Base-by-base conservation (phyloP, 371 early-diverging fungal genomes). In the Fennellomyces sp. region DNA sequence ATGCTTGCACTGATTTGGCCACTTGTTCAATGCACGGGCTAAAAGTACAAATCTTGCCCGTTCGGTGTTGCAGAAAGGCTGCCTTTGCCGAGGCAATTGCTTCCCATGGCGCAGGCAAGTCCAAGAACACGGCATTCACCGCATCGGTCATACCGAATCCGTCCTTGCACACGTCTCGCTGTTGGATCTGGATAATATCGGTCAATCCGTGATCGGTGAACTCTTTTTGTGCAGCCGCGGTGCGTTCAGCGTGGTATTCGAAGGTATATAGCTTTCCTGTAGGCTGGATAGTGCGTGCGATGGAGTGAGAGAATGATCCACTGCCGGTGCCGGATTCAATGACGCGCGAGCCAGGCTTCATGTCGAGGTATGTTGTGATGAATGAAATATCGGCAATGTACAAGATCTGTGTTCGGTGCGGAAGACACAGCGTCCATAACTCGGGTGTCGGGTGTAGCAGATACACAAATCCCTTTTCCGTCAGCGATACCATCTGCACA, bases 1-100 rank as follows among this genome's bases (percentile, higher is more conserved):
- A 67, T 29, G 89, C 90, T 13, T 74, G 65, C 3, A 90, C 91
- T 5, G 97, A 91, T 49, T 81, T 73, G 56, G 90, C 87, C 21
- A 98, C 95, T 70, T 98, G 97, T 73, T 98, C 98, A 45, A 97
- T 94, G 60, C 96, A 96, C 2, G 98, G 98, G 58, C 93, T 93
- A 73, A 97, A 98, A 45, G 89, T 87, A 63, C 97, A 97, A 11
- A 98, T 91, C 41, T 90, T 80, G 26, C 94, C 94, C 19, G 90
- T 85, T 13, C 84, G 76, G 56, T 87, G 80, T 64, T 87, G 85
- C 59, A 91, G 86, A 56, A 97, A 89, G 0, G 96, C 90, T 48
- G 73, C 72, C 66, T 93, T 95, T 10, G 97, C 94, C 2, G 88
- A 72, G 1, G 74, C 84, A 38, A 98, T 80, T 0, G 96, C 97